Evolutionary conservation across 495 filamentous ascomycete genomes (phyloP), one percentile per base, ranked within the genome.

Genomic region (Trichoderma orchidacearum): DNA sequence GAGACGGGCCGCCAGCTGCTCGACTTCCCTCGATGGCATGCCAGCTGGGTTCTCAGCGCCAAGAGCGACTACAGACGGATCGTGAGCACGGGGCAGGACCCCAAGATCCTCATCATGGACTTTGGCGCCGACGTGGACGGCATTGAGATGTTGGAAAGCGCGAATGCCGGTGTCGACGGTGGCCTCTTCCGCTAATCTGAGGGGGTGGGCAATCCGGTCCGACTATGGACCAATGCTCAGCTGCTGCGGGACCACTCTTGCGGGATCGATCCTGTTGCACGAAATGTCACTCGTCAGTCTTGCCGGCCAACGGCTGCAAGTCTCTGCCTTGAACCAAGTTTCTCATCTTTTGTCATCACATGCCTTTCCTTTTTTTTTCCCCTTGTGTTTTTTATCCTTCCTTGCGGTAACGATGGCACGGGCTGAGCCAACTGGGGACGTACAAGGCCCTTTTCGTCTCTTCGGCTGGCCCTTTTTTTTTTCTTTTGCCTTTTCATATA

Each of bases 11-110:
- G 11, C 0, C 59, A 59, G 25, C 61, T 55, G 15, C 11, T 34
- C 9, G 59, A 61, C 51, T 87, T 95, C 59, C 85, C 87, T 17
- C 83, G 86, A 55, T 97, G 89, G 89, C 93, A 95, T 35, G 85
- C 85, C 15, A 95, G 89, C 63, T 97, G 94, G 94, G 94, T 96
- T 62, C 70, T 98, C 38, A 89, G 86, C 58, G 93, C 94, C 27
- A 96, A 97, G 72, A 86, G 86, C 30, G 93, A 98, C 67, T 96
- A 96, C 66, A 76, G 92, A 51, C 80, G 93, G 32, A 90, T 98
- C 56, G 85, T 98, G 45, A 89, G 87, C 56, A 95, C 94, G 0
- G 91, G 89, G 38, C 93, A 98, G 70, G 91, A 97, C 63, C 85
- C 89, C 9, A 83, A 92, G 60, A 86, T 88, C 30, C 73, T 96